phyloP scores from a whole-genome alignment of 2,329 filamentous ascomycete genomes.

The Emmonsiellopsis sp. region DNA sequence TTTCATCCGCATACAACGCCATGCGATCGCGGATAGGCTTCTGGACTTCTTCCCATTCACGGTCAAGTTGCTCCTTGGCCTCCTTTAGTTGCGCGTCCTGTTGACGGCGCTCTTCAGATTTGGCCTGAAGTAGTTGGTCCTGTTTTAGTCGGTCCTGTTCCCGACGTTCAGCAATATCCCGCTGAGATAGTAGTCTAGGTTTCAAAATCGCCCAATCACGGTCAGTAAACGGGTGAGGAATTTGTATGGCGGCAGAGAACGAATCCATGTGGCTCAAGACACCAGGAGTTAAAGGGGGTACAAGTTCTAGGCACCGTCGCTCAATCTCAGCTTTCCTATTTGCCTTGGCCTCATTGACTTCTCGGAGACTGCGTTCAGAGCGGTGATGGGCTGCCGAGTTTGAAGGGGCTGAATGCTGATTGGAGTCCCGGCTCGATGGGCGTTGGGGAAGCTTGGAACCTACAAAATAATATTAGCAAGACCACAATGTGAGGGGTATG shows the following conservation, averaged over 20 bases:
- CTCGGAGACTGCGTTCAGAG: conserved; percentile 49
- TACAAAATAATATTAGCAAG: conserved; percentile 1
- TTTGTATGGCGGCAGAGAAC: conserved; percentile 64
- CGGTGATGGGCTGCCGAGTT: conserved; percentile 10
- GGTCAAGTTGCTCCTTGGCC: conserved; percentile 52
- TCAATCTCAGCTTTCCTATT: conserved; percentile 62
- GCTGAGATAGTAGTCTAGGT: conserved; percentile 58
- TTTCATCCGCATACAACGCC: conserved; percentile 58
- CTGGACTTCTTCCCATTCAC: conserved; percentile 64
- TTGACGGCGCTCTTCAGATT: conserved; percentile 38
- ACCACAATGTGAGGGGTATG: background rate
- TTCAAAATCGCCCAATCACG: conserved; percentile 61
- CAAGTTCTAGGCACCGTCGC: conserved; percentile 54
- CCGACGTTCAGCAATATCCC: conserved; percentile 52
- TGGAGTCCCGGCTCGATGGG: conserved; percentile 4
- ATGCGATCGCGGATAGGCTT: conserved; percentile 58
- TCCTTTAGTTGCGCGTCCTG: conserved; percentile 44
- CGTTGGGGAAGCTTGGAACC: conserved; percentile 8
- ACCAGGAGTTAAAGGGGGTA: conserved; percentile 55
- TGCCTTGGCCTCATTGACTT: conserved; percentile 56
- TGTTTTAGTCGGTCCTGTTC: conserved; percentile 44
- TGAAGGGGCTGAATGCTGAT: conserved; percentile 1
- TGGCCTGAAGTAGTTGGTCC: conserved; percentile 36
- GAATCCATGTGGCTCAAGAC: conserved; percentile 62
- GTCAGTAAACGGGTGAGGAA: conserved; percentile 59